Conservation (phyloP, 805 yeast genomes). For the Crinitomyces ghanaensis region DNA sequence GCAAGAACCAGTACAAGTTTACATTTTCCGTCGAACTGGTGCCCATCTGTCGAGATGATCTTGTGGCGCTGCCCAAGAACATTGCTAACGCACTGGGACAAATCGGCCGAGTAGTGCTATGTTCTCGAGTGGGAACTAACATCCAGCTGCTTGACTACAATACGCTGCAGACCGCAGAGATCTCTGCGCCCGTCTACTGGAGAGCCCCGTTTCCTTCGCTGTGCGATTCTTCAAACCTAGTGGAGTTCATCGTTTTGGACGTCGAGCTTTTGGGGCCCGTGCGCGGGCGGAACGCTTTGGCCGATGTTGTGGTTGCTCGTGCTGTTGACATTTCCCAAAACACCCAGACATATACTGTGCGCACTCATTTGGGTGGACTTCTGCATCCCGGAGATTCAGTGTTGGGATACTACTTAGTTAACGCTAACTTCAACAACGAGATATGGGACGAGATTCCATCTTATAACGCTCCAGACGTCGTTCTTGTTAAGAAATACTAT, state of each 20-base stretch:
- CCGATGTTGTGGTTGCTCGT: constrained; percentile 78
- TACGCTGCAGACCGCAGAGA: constrained; percentile 67
- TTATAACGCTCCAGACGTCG: constrained; percentile 67
- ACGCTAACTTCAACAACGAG: constrained; percentile 74
- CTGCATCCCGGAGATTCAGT: constrained; percentile 91
- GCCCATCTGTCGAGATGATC: constrained; percentile 89
- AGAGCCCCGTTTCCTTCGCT: constrained; percentile 65
- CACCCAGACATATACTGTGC: constrained; percentile 62
- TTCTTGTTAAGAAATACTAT: constrained; percentile 80
- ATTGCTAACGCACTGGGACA: constrained; percentile 74
- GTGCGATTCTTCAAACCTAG: constrained; percentile 49
- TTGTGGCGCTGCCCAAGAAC: constrained; percentile 72
- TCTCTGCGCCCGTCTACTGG: constrained; percentile 65
- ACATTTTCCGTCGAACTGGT: constrained; percentile 84
- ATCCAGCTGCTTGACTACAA: constrained; percentile 74
- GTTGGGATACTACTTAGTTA: constrained; percentile 72
- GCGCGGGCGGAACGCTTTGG: constrained; percentile 65
- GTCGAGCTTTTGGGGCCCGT: constrained; percentile 82
- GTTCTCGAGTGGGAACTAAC: constrained; percentile 68
- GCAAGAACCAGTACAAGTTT: constrained; percentile 77
- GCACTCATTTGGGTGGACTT: constrained; percentile 83
- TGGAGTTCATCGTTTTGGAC: constrained; percentile 78
- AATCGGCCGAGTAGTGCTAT: constrained; percentile 66
- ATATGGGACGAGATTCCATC: constrained; percentile 49
- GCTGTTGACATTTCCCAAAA: constrained; percentile 59